Base-by-base conservation (phyloP, 106 monocot genomes). In the Cymbidium sinense region DNA sequence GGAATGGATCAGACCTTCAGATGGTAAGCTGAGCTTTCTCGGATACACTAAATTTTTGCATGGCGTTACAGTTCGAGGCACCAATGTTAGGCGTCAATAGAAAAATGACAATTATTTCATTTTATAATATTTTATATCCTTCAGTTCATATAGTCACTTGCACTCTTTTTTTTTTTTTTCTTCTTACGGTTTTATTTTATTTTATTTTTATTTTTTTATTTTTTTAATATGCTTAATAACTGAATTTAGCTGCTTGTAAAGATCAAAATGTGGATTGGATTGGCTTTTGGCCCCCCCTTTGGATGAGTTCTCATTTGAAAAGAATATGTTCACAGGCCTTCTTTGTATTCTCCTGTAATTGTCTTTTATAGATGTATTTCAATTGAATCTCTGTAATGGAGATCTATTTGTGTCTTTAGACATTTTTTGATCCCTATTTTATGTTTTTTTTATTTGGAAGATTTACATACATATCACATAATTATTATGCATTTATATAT, bases 11-110 rank as follows among this genome's bases (percentile, higher is more conserved):
- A 88, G 98, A 80, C 75, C 37, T 30, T 82, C 86, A 1, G 98
- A 99, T 75, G 84, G 98, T 29, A 99, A 90, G 79, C 88, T 99
- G 47, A 94, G 86, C 72, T 90, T 94, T 77, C 85, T 92, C 41
- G 98, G 94, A 28, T 99, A 87, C 84, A 94, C 93, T 69, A 99
- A 94, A 87, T 99, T 90, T 77, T 99, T 99, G 81, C 94, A 94
- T 43, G 98, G 98, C 25, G 94, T 94, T 65, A 94, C 92, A 15
- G 79, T 92, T 44, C 83, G 98, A 1, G 85, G 81, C 78, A 82
- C 90, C 23, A 86, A 86, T 74, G 76, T 82, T 50, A 90, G 94
- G 78, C 86, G 84, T 33, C 81, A 70, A 34, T 89, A 87, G 44
- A 39, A 0, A 21, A 2, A 2, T n/a, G 29, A 37, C 37, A 37